Base-by-base conservation (phyloP, 768 basidiomycete species). In the Lactarius psammicola region DNA sequence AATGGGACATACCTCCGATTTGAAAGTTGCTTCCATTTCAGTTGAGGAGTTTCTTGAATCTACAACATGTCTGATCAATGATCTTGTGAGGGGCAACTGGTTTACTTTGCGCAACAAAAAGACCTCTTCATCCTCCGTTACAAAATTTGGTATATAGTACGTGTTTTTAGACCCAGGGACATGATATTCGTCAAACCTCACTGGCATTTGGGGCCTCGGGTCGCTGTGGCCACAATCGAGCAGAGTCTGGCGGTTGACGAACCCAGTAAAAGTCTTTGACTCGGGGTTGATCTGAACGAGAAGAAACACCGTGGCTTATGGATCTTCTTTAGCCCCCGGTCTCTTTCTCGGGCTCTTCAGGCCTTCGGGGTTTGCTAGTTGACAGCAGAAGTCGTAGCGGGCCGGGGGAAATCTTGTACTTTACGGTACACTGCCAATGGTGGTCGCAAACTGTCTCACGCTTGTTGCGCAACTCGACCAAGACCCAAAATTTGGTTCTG, bases 1-100 rank as follows among this genome's bases (percentile, higher is more conserved):
- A 59, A 72, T 69, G 65, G 68, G 60, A 77, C 85, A 69, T 72
- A 87, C 85, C 92, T 81, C 64, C 92, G 82, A 69, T 89, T 89
- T 4, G 82, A 78, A 13, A 92, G 79, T 15, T 80, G 83, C 74
- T 88, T 94, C 94, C 94, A 95, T 73, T 85, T 89, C 31, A 85
- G 87, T 70, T 84, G 85, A n/a, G 93, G 89, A 2, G 87, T 84
- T 69, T 90, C 90, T 46, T 76, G 72, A 66, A 95, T 92, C 94
- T 95, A 65, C 62, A 38, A 13, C 20, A 36, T 42, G 54, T 60
- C 57, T 44, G 59, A 60, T 55, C 59, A 59, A 36, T 59, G 62
- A 40, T 66, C 59, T 40, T 63, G 56, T 57, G 62, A 44, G 53
- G 20, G 10, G n/a, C 10, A 3, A 30, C 38, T 7, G 23, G 59